Conservation (phyloP, 2,329 filamentous ascomycete genomes). For the Colletotrichum aenigma region DNA sequence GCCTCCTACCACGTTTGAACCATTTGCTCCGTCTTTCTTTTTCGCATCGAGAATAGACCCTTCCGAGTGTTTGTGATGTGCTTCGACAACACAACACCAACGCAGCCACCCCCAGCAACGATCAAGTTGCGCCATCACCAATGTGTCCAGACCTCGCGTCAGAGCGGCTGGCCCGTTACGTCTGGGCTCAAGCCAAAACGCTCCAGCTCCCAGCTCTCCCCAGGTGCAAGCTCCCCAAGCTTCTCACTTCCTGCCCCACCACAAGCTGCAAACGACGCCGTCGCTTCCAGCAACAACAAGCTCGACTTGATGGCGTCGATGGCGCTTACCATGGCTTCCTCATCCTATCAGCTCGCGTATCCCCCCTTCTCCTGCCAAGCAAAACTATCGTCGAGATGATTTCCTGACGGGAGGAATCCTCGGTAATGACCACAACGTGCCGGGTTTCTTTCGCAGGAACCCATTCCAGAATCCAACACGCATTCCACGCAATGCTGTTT, state of each 20-base stretch:
- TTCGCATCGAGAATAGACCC: background rate
- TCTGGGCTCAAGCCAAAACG: conserved; percentile 2
- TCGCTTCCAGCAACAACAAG: background rate
- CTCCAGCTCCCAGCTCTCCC: background rate
- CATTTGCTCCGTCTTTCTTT: background rate
- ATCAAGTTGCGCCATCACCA: background rate
- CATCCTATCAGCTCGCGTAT: background rate
- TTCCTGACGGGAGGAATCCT: background rate
- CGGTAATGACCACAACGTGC: background rate
- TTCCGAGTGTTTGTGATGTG: background rate
- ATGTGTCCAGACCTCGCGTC: background rate
- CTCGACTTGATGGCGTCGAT: background rate
- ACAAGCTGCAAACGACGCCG: conserved; percentile 8
- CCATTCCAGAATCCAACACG: background rate
- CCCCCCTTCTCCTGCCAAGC: background rate
- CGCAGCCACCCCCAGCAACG: background rate
- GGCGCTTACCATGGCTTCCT: background rate
- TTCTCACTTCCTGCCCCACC: background rate
- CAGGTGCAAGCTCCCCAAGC: background rate
- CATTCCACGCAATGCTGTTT: background rate
- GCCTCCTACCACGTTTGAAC: background rate
- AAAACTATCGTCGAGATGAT: background rate
- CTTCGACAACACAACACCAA: background rate
- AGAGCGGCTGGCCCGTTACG: conserved; percentile 2
- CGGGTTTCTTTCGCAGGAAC: background rate